Evolutionary conservation across 768 basidiomycete species (phyloP), one percentile per base, ranked within the genome.

Genomic region (Mycena albidolilacea): DNA sequence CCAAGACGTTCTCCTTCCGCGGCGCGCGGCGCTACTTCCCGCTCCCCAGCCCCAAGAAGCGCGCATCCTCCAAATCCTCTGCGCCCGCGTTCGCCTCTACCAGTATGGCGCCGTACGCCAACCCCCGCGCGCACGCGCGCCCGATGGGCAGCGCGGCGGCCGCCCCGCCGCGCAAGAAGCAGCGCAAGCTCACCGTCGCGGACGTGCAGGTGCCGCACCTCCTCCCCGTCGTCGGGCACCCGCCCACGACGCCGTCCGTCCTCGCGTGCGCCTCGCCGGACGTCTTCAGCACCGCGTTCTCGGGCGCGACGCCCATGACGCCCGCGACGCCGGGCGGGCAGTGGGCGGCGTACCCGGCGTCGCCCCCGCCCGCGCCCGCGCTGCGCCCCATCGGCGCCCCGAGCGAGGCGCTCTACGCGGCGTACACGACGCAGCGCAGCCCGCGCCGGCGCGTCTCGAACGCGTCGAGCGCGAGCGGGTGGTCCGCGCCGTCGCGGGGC

Each of bases 11-110:
- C 43, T 61, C 66, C 2, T 71, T 71, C 52, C 30, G 30, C 30
- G 30, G 30, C 30, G 67, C 68, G 61, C 62, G 82, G 38, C 78
- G 68, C 37, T 75, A 64, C 30, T 80, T 80, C 30, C 78, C 82
- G 30, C 3, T 41, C 68, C 11, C 73, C 79, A 21, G n/a, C 43
- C 59, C 9, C 55, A 9, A 44, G 52, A 39, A 9, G 39, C 5
- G 21, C 65, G 30, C 30, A 30, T 30, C 30, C 30, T 30, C n/a
- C 30, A 43, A 81, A 3, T 55, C 64, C 0, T 39, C 70, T 4
- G 48, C 44, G 5, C 44, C 71, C 57, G 63, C 75, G 4, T 38
- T 37, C 67, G 6, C 73, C 78, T 30, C 37, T 12, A n/a, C 48
- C 6, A 37, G n/a, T 15, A 43, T 43, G 46, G 23, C 57, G 19